Evolutionary conservation across 1,284 basidiomycete genomes (phyloP), one percentile per base, ranked within the genome.

Genomic region (Sphaerobolus stellatus): DNA sequence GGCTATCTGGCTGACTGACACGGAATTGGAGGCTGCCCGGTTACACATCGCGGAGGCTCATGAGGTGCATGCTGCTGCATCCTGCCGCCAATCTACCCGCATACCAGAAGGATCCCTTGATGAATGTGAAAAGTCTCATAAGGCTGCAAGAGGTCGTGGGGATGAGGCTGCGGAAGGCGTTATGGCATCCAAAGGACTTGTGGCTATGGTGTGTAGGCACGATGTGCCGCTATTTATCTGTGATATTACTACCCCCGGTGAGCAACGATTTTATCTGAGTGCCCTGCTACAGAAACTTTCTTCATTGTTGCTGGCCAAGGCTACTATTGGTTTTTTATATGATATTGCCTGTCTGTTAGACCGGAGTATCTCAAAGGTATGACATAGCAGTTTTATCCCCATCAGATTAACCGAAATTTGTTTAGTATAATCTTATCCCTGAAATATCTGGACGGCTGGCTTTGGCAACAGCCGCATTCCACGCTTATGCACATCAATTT

Each of bases 401-500:
- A 27, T 9, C 20, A 9, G 22, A 44, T 44, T 14, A 13, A 43
- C 11, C 22, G 14, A 11, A 14, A 22, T 14, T 9, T 22, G 13
- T 25, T 47, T 9, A 47, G 45, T 22, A 47, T 20, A 29, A 47
- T 13, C 25, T 47, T 14, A 22, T 71, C 1, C 14, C 45, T 1
- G 50, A 60, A 2, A 59, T 60, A 50, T 20, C 61, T 2, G 33
- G 46, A 22, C 62, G 63, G 5, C 56, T 71, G 8, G 40, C 41
- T 1, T 70, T 66, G 54, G 69, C 57, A 14, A 59, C 68, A 2
- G 61, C 64, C 1, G 63, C 69, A 2, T 69, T 72, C 49, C 70
- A 72, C 62, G 68, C 68, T 1, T 72, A 65, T 59, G 70, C 68
- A 0, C 70, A 71, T 52, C 62, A 66, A 22, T 71, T 68, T 68